phyloP scores from a whole-genome alignment of 1,139 yeast species.

The Lodderomyces elongisporus region DNA sequence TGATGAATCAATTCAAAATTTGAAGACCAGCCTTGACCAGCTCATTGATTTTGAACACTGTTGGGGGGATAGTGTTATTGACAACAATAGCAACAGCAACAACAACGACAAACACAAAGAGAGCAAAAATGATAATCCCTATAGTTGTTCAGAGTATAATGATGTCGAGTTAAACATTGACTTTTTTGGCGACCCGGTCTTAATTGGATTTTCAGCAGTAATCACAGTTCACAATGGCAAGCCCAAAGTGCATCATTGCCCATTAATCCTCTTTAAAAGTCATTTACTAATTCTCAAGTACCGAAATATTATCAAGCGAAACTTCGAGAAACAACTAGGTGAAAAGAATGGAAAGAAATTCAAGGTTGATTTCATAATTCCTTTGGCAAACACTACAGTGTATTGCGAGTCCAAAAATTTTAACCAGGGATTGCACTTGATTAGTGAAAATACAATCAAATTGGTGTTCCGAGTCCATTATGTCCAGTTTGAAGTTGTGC shows the following conservation, averaged over 20 bases:
- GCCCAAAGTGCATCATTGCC: constrained; percentile 21
- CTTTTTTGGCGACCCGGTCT: constrained; percentile 37
- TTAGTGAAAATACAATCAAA: constrained; percentile 32
- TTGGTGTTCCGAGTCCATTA: constrained; percentile 40
- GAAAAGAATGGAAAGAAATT: constrained; percentile 15
- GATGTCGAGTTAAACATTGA: constrained; percentile 17
- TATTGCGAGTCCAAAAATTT: constrained; percentile 23
- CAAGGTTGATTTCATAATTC: constrained; percentile 41
- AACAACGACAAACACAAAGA: constrained; percentile 5
- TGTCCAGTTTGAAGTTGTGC: constrained; percentile 41
- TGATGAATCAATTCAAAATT: not conserved
- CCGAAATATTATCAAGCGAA: constrained; percentile 39
- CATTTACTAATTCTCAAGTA: constrained; percentile 34
- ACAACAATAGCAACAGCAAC: constrained; percentile 7
- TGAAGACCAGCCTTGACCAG: not conserved
- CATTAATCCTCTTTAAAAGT: constrained; percentile 46
- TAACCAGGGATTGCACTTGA: constrained; percentile 33
- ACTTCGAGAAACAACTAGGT: not conserved
- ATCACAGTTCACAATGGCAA: constrained; percentile 32
- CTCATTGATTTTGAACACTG: not conserved
- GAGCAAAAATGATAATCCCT: too few relatives aligned
- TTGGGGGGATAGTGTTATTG: not conserved
- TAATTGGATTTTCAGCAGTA: constrained; percentile 35
- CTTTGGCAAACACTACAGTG: constrained; percentile 35
- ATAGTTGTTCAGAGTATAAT: constrained; percentile 2